Evolutionary conservation across 306 rosid species (phyloP), one percentile per base, ranked within the genome.

Genomic region (Comarum palustre): DNA sequence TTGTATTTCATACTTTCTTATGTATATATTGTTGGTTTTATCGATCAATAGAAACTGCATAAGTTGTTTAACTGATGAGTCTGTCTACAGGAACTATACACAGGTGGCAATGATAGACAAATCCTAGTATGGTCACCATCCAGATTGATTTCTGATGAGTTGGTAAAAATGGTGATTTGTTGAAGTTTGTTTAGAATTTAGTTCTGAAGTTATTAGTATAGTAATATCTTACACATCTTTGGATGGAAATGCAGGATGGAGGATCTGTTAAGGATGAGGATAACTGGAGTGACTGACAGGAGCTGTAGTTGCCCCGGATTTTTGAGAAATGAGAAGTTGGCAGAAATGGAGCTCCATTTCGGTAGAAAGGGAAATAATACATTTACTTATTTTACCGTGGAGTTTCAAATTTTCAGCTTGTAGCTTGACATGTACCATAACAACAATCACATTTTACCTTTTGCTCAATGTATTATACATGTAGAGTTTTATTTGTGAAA

Each of bases 31-130:
- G 5, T 54, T 54, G 61, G 10, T 10, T 10, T 54, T 22, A 24
- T 22, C 15, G 25, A 54, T 54, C 29, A 54, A 22, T 22, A 11
- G 29, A 54, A 54, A 20, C 54, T 7, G 41, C 24, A 51, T 59
- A 66, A 69, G 57, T 59, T 42, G 65, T 54, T 47, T 60, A 17
- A 38, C 65, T 55, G 36, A 25, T 67, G 69, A 38, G 67, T 27
- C 59, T 48, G 32, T 69, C 62, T 66, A 62, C 86, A 94, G 99
- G 97, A 91, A 74, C 81, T 94, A 67, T 94, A 88, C 83, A 89
- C 97, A 0, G 97, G 99, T 69, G 96, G 99, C 78, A 88, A 89
- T 41, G 99, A 94, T 71, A 91, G 92, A 67, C 92, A 91, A 83
- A 89, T 94, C 82, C 86, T 94, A 39, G 91, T 91, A 48, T 94